Base-by-base conservation (phyloP, 495 filamentous ascomycete species). In the Xylaria acuta region DNA sequence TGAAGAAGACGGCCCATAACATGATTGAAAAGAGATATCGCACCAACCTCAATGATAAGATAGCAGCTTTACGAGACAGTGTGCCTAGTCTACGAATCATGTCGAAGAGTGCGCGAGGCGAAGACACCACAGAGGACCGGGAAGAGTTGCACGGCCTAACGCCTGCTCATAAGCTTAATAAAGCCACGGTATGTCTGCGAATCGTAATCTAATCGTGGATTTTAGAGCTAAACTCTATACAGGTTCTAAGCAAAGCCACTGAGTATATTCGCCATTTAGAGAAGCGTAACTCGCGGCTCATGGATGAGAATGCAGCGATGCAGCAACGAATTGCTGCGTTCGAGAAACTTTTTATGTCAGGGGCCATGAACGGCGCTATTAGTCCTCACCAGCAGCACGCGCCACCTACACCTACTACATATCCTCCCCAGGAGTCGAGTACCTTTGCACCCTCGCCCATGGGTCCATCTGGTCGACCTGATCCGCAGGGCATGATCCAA, bases 21-120 rank as follows among this genome's bases (percentile, higher is more conserved):
- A 94, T 97, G 87, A 97, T 99, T 70, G 95, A 99, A 81, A 97
- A 97, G 83, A 86, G 95, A 69, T 99, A 99, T 80, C 91, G 95
- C 71, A 97, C 92, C 25, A 99, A 99, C 77, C 84, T 99, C 66
- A 98, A 98, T 74, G 95, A 97, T 74, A 99, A 97, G 83, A 98
- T 99, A 74, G 91, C 93, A 65, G 94, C 94, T 58, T 83, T 99
- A 64, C 86, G 94, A 75, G 93, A 97, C 78, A 94, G 93, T 77
- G 92, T 99, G 7, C 95, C 95, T 1, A 94, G 92, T 77, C 84
- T 98, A 40, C 88, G 94, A 41, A 88, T 92, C 69, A 91, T 92
- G 84, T 88, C 87, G 27, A 93, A 92, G 81, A 90, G 85, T 74
- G 85, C 84, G 40, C 83, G 84, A 54, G 92, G 92, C 18, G 90